phyloP scores from a whole-genome alignment of 2,329 filamentous ascomycete species.

The Metarhizium humberi region DNA sequence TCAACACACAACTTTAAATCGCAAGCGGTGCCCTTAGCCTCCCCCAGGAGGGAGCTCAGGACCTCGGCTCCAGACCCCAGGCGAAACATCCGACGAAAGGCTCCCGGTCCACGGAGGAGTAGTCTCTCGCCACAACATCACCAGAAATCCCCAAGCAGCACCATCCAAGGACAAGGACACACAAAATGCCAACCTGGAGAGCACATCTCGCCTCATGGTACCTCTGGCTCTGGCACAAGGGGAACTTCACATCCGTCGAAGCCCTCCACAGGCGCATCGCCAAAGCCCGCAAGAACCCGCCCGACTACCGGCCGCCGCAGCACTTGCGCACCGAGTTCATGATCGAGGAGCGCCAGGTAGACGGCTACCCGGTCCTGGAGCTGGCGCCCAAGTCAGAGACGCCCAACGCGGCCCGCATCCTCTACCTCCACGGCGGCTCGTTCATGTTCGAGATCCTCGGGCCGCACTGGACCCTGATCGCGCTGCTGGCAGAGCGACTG shows the following conservation, averaged over 20 bases:
- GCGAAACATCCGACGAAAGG: neutral
- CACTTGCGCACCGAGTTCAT: conserved; percentile 16
- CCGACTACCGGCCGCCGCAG: conserved; percentile 13
- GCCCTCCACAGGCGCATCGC: conserved; percentile 16
- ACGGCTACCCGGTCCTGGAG: conserved; percentile 16
- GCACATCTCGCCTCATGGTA: conserved; percentile 18
- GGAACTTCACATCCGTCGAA: conserved; percentile 15
- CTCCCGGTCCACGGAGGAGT: too few relatives aligned
- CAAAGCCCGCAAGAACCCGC: conserved; percentile 11
- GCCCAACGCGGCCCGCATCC: conserved; percentile 17
- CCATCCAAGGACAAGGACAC: neutral
- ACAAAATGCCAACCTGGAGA: conserved; percentile 17
- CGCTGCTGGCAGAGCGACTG: conserved; percentile 17
- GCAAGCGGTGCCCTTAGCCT: too few relatives aligned
- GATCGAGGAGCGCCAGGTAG: conserved; percentile 14
- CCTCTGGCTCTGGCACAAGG: conserved; percentile 17
- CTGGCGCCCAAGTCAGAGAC: conserved; percentile 21
- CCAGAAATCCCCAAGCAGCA: neutral
- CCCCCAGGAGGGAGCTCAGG: too few relatives aligned
- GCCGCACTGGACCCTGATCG: conserved; percentile 20
- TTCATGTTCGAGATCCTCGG: conserved; percentile 19
- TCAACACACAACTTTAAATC: too few relatives aligned
- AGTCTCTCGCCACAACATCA: neutral
- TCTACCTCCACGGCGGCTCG: conserved; percentile 23
- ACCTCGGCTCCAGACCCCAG: too few relatives aligned